A percentile compares a stretch with the other conserved stretches of the same genome.
Evolutionary conservation across 2,329 filamentous ascomycete genomes (phyloP).

Genomic region (Sclerotinia sclerotiorum): DNA sequence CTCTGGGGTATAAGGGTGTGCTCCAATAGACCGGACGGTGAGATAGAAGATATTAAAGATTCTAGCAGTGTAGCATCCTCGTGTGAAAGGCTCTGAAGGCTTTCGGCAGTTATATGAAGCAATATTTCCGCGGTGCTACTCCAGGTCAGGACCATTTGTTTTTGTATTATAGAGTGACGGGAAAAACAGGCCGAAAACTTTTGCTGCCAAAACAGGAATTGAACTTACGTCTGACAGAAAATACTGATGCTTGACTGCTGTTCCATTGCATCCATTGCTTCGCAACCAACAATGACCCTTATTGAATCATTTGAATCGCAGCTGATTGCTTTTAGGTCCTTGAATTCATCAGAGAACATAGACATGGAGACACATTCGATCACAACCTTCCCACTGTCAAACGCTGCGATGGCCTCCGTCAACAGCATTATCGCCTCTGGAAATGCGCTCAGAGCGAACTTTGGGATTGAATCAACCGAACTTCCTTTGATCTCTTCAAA

Average conservation of each 20-base stretch:
- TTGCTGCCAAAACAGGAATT: background rate
- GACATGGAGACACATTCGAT: constrained; percentile 33
- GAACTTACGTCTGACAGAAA: constrained; percentile 33
- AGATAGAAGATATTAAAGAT: constrained; percentile 18
- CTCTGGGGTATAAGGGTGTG: constrained; percentile 18
- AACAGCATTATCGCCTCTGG: constrained; percentile 43
- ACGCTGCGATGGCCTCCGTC: constrained; percentile 27
- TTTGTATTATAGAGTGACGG: background rate
- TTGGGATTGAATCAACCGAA: constrained; percentile 24
- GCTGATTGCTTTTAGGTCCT: constrained; percentile 32
- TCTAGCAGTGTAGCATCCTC: constrained; percentile 18
- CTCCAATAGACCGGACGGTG: constrained; percentile 19
- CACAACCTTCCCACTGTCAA: constrained; percentile 31
- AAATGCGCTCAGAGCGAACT: constrained; percentile 45
- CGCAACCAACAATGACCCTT: constrained; percentile 32
- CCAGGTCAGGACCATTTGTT: background rate
- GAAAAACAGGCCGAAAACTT: background rate
- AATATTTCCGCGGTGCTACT: constrained; percentile 19
- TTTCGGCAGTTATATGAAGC: constrained; percentile 19
- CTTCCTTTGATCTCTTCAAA: constrained; percentile 19
- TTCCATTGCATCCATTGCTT: constrained; percentile 30
- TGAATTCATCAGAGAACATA: constrained; percentile 24
- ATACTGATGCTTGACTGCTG: constrained; percentile 29
- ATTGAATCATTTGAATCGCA: constrained; percentile 26
- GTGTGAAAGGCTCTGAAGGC: constrained; percentile 2